A percentile compares a stretch with the other conserved stretches of the same genome.
Evolutionary conservation across 805 yeast genomes (phyloP).

Genomic region (Vanderwaltozyma verrucispora): DNA sequence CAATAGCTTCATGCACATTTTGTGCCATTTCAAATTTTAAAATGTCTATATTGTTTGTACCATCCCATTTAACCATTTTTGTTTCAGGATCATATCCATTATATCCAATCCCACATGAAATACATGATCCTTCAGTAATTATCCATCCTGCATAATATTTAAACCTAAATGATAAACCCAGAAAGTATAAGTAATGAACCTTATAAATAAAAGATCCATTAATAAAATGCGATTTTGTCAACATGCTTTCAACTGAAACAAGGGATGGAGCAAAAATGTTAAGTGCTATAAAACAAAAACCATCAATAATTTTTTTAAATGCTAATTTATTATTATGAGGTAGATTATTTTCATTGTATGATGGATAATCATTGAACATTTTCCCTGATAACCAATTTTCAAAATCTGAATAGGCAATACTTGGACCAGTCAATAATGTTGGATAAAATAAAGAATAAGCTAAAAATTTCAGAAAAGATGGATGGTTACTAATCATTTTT

Average conservation of each 20-base stretch:
- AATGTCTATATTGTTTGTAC: conserved; percentile 79
- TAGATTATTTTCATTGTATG: conserved; percentile 46
- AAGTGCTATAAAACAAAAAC: conserved; percentile 58
- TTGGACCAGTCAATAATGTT: conserved; percentile 84
- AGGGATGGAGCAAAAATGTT: conserved; percentile 37
- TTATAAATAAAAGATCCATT: conserved; percentile 37
- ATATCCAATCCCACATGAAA: conserved; percentile 83
- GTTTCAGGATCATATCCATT: conserved; percentile 67
- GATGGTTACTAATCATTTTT: conserved; percentile 54
- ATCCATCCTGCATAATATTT: conserved; percentile 94
- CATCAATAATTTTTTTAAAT: conserved; percentile 52
- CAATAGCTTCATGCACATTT: conserved; percentile 71
- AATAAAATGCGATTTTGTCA: conserved; percentile 33
- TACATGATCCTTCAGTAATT: conserved; percentile 92
- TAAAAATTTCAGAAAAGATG: conserved; percentile 56
- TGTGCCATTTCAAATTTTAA: conserved; percentile 73
- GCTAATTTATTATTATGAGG: conserved; percentile 77
- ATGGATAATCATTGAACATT: conserved; percentile 71
- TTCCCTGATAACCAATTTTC: conserved; percentile 70
- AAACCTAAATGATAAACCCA: conserved; percentile 63
- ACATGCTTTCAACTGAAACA: conserved; percentile 40
- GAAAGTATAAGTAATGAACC: conserved; percentile 50
- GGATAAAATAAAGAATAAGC: conserved; percentile 90
- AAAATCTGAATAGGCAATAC: conserved; percentile 84
- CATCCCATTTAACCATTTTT: conserved; percentile 67